Percentiles rank a stretch among this genome's conserved stretches.
phyloP scores from a whole-genome alignment of 2,329 filamentous ascomycete species.

The Paraphaeosphaeria minitans region DNA sequence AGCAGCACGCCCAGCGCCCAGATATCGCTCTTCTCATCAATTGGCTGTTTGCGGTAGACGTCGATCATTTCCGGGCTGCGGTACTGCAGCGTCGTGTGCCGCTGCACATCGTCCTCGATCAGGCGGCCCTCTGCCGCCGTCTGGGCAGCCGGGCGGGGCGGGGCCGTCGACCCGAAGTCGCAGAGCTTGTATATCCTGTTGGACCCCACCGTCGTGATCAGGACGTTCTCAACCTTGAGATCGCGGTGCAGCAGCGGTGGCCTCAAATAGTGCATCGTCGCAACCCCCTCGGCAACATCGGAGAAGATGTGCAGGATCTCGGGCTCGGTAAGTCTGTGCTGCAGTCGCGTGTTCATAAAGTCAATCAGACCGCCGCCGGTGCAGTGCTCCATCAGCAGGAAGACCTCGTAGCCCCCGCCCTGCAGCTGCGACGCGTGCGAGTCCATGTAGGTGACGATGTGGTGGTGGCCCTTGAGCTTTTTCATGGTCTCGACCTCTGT shows the following conservation, averaged over 20 bases:
- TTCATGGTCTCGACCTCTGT: conserved; percentile 99
- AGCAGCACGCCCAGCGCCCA: conserved; percentile 94
- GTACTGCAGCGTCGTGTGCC: conserved; percentile 96
- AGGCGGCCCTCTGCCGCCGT: conserved; percentile 86
- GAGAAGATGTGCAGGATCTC: conserved; percentile 97
- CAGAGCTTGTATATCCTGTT: conserved; percentile 89
- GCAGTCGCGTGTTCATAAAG: conserved; percentile 98
- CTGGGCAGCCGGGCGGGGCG: conserved; percentile 81
- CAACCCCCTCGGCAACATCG: conserved; percentile 93
- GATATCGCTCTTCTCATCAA: conserved; percentile 98
- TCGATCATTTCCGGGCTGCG: conserved; percentile 98
- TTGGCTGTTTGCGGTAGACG: conserved; percentile 93
- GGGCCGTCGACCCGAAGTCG: conserved; percentile 92
- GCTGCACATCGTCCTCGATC: conserved; percentile 96
- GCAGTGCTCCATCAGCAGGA: conserved; percentile 97
- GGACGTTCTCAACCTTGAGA: conserved; percentile 96
- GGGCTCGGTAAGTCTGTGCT: conserved; percentile 94
- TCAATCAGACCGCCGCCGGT: conserved; percentile 94
- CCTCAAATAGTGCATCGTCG: conserved; percentile 98
- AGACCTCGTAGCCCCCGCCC: conserved; percentile 95
- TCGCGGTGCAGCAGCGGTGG: conserved; percentile 91
- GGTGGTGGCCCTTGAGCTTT: conserved; percentile 92
- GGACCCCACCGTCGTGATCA: conserved; percentile 75
- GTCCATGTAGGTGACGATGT: conserved; percentile 98
- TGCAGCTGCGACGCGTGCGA: conserved; percentile 94